These are phyloP conservation scores for Amylocystis lapponica DNA, from an alignment of 768 basidiomycete species.

Conservation along the genomic window DNA sequence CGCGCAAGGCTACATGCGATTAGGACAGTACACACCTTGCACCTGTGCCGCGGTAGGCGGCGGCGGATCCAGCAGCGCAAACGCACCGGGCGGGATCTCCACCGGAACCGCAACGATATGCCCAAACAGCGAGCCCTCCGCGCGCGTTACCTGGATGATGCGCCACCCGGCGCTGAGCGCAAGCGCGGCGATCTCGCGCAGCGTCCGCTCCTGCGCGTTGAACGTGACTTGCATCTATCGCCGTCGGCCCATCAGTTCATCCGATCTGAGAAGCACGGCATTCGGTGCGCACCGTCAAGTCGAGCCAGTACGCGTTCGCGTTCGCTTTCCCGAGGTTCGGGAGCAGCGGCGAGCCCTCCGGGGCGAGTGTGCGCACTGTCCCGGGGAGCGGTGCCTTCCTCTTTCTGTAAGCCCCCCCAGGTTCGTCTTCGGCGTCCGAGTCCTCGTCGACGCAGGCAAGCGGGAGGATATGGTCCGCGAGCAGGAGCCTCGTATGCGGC, in stretches of 20 bases:
- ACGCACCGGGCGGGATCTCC: constrained; percentile 34
- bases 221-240: constrained; percentile 66
- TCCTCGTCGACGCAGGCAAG: constrained; percentile 57
- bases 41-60: not conserved
- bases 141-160: constrained; percentile 50
- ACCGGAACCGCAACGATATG: constrained; percentile 65
- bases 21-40: constrained; percentile 5
- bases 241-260: constrained; percentile 55
- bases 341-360: constrained; percentile 55
- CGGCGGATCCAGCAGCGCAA: constrained; percentile 10
- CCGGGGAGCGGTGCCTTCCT: constrained; percentile 27
- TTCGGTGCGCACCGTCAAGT: constrained; percentile 48
- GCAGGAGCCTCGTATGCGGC: constrained; percentile 50
- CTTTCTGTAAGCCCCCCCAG: not conserved
- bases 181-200: constrained; percentile 54
- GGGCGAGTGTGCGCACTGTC: constrained; percentile 46
- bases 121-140: constrained; percentile 63
- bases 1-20: not conserved
- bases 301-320: constrained; percentile 66
- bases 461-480: constrained; percentile 69
- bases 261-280: constrained; percentile 29
- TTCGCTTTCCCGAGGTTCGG: constrained; percentile 71
- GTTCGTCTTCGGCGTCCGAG: constrained; percentile 9
- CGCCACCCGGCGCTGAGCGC: constrained; percentile 65
- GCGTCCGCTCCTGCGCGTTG: constrained; percentile 65